Evolutionary conservation across 2,329 filamentous ascomycete species (phyloP), one percentile per base, ranked within the genome.

Genomic region (Colletotrichum spinosum): DNA sequence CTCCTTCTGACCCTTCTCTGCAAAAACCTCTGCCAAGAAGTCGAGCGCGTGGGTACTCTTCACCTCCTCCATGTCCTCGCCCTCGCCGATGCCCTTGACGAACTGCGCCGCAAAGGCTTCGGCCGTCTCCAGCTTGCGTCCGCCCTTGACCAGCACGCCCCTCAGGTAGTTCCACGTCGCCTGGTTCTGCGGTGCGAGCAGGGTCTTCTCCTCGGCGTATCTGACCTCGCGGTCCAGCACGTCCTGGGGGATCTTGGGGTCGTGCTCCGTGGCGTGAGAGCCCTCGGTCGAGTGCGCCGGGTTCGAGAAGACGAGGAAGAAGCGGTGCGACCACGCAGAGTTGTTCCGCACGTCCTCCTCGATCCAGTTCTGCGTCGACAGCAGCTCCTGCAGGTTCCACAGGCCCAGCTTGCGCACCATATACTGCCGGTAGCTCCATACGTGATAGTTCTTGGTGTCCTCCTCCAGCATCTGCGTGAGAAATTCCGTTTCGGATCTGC

Each of bases 401-500:
- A 80, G 91, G 75, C 88, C 90, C 84, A 91, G 78, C 73, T 87
- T 88, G 55, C 81, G 80, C 45, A 89, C 86, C 17, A 90, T 77
- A 73, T 87, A 89, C 76, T 97, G 93, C 64, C 96, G 86, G 81
- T 98, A 99, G 60, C 90, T 93, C 96, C 96, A 99, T 52, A 98
- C 96, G 76, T 99, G 96, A 77, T 99, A 98, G 82, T 99, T 99
- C 81, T 99, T 99, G 54, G 91, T 88, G 76, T 99, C 96, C 71
- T 92, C 86, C 45, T 85, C 86, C 59, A 99, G 90, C 87, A 99
- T 98, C 51, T 84, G 79, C 65, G 84, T 86, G 65, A 97, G 86
- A 76, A 98, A 98, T 12, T 83, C 84, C 17, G 85, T 83, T 79
- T 99, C 96, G 4, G 86, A 87, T 4, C 83, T 76, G 10, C 87